Percentiles rank a stretch among this genome's conserved stretches.
phyloP scores from a whole-genome alignment of 495 filamentous ascomycete species.

The Gamarada debralockiae region DNA sequence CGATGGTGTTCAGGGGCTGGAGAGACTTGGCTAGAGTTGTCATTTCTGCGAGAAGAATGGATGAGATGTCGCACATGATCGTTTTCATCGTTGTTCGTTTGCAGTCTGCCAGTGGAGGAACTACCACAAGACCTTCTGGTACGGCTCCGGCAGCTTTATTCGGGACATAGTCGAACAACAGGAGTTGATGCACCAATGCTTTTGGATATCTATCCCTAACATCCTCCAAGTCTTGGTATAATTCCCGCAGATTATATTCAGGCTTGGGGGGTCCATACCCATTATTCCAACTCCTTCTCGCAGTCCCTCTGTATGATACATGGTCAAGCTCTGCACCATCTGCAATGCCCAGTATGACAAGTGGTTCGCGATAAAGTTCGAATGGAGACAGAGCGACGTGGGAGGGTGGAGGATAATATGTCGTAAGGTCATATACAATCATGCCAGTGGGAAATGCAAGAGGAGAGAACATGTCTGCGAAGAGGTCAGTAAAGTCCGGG shows the following conservation, averaged over 20 bases:
- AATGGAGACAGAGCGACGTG: slow-evolving; percentile 79
- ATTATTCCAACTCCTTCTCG: slow-evolving; percentile 38
- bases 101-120: slow-evolving; percentile 67
- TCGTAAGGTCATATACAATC: slow-evolving; percentile 86
- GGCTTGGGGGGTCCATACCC: slow-evolving; percentile 39
- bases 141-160: slow-evolving; percentile 41
- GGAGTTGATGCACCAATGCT: slow-evolving; percentile 69
- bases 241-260: slow-evolving; percentile 43
- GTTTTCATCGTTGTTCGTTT: slow-evolving; percentile 91
- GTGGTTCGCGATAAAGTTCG: slow-evolving; percentile 76
- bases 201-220: slow-evolving; percentile 68
- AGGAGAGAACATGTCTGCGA: slow-evolving; percentile 88
- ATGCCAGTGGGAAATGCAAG: slow-evolving; percentile 85
- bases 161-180: slow-evolving; percentile 70
- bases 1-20: slow-evolving; percentile 73
- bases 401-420: slow-evolving; percentile 69
- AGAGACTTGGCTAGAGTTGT: slow-evolving; percentile 80
- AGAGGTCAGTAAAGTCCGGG: slow-evolving; percentile 10
- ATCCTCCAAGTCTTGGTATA: slow-evolving; percentile 65
- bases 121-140: slow-evolving; percentile 60
- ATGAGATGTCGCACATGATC: slow-evolving; percentile 88
- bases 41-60: slow-evolving; percentile 80
- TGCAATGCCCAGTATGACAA: slow-evolving; percentile 74
- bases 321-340: slow-evolving; percentile 62
- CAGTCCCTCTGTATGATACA: slow-evolving; percentile 31